A percentile compares a stretch with the other conserved stretches of the same genome.
Conservation (phyloP, 495 filamentous ascomycete genomes). For the Tuber melanosporum region DNA sequence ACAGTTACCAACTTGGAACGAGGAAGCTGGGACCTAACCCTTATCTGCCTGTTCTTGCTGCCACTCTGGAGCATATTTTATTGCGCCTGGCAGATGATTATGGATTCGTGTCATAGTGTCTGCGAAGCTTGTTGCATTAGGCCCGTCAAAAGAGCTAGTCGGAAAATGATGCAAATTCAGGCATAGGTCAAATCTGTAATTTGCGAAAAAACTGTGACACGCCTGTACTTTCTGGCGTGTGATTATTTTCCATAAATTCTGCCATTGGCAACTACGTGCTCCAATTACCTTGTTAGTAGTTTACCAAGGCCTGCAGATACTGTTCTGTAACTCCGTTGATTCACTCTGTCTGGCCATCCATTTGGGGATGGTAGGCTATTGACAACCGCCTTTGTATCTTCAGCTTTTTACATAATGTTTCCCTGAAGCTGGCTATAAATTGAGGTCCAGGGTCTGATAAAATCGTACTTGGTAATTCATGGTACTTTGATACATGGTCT, state of each 20-base stretch:
- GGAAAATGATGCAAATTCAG: too few species aligned
- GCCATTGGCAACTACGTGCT: constrained; percentile 8
- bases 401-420: not conserved
- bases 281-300: constrained; percentile 31
- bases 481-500: not conserved
- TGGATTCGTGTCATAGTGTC: too few species aligned
- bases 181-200: too few species aligned
- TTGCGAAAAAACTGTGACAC: too few species aligned
- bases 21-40: too few species aligned
- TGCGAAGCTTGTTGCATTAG: too few species aligned
- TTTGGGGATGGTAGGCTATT: constrained; percentile 6
- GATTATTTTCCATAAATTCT: constrained; percentile 29
- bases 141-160: too few species aligned
- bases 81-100: too few species aligned
- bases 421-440: not conserved
- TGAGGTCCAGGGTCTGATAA: constrained; percentile 5
- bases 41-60: too few species aligned
- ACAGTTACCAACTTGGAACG: too few species aligned
- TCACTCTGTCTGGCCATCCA: constrained; percentile 29
- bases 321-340: constrained; percentile 28
- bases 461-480: not conserved
- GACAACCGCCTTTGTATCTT: not conserved
- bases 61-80: too few species aligned
- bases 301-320: constrained; percentile 16
- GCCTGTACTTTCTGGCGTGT: too few species aligned